Percentiles rank a stretch among this genome's conserved stretches.
These are phyloP conservation scores for Perkinsus olseni DNA, from an alignment of 169 alveolate genomes.

Conservation along the genomic window DNA sequence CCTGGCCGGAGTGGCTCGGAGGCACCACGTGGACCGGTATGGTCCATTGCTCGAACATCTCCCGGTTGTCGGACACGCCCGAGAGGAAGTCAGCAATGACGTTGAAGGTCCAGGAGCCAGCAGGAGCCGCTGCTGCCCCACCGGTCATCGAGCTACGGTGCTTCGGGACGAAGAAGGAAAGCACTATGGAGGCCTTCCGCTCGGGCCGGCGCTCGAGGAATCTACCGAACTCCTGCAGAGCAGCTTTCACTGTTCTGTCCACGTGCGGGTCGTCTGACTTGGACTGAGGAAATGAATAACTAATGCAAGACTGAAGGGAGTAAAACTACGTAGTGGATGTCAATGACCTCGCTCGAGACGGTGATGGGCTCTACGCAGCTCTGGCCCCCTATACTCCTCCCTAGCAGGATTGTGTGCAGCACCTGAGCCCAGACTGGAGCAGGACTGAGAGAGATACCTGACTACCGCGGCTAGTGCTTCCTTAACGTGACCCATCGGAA, in stretches of 20 bases:
- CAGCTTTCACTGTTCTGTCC: not conserved
- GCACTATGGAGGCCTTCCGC: not conserved
- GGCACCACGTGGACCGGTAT: not conserved
- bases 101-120: not conserved
- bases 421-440: not conserved
- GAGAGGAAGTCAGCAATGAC: conserved; percentile 1
- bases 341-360: not conserved
- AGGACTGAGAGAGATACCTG: not conserved
- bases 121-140: not conserved
- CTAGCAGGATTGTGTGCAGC: not conserved
- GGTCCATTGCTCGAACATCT: not conserved
- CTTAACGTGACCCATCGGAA: not conserved
- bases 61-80: not conserved
- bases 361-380: not conserved
- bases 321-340: not conserved
- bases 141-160: not conserved
- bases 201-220: not conserved
- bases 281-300: not conserved
- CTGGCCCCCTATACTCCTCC: not conserved
- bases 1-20: not conserved
- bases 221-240: not conserved
- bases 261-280: not conserved
- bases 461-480: not conserved
- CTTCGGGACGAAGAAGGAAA: not conserved
- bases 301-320: not conserved